Conservation (phyloP, 139 green algal genomes). For the Chlorella sp. region DNA sequence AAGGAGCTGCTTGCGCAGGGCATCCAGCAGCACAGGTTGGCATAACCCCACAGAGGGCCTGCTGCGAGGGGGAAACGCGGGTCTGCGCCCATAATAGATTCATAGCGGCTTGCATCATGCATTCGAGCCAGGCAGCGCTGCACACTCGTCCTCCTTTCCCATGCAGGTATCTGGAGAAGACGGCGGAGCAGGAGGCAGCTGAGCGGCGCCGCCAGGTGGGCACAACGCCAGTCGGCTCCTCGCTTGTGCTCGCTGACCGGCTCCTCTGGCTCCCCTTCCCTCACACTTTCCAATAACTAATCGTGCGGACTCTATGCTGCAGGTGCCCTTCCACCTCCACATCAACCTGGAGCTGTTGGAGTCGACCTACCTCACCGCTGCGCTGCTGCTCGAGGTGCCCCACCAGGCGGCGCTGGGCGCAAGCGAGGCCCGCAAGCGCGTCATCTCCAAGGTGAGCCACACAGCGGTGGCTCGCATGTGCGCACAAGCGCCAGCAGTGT, state of each 20-base stretch:
- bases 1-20: constrained; percentile 95
- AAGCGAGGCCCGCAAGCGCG: constrained; percentile 34
- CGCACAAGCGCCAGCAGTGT: no score
- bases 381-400: constrained; percentile 93
- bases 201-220: constrained; percentile 86
- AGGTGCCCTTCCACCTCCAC: constrained; percentile 99
- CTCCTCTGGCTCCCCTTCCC: no score
- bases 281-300: no score
- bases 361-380: constrained; percentile 86
- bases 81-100: no score
- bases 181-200: constrained; percentile 94
- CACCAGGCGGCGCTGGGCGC: constrained; percentile 43
- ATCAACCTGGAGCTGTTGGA: constrained; percentile 99
- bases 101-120: no score
- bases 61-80: no score
- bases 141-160: no score
- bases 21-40: constrained; percentile 41
- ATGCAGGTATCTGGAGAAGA: constrained; percentile 82
- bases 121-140: no score
- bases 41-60: no score
- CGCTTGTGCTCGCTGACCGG: no score
- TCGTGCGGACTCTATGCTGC: no score
- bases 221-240: neutral
- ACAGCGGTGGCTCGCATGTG: no score
- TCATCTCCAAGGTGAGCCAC: constrained; percentile 84